These are phyloP conservation scores for Leucocoprinus birnbaumii DNA, from an alignment of 768 basidiomycete genomes.

Conservation along the genomic window DNA sequence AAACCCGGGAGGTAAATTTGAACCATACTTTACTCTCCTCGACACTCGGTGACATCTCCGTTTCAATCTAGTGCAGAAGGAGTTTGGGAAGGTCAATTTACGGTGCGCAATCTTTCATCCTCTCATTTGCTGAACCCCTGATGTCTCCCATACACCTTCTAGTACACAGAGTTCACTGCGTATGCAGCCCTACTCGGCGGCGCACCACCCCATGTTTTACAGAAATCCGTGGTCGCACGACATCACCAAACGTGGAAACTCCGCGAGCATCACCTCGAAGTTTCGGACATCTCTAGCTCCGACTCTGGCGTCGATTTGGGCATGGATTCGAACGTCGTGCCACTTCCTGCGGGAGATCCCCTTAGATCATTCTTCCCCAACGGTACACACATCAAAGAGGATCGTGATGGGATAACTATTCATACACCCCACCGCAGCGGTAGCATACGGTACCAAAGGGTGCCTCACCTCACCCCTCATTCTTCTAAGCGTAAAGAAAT, in stretches of 20 bases:
- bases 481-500: conserved; percentile 13
- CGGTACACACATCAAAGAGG: conserved; percentile 48
- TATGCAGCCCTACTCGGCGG: conserved; percentile 79
- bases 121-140: neutral
- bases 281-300: conserved; percentile 23
- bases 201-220: conserved; percentile 59
- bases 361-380: conserved; percentile 58
- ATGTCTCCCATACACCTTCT: conserved; percentile 10
- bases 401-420: conserved; percentile 43
- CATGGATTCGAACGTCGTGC: conserved; percentile 21
- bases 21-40: neutral
- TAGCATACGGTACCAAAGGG: conserved; percentile 28
- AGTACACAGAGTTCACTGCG: conserved; percentile 85
- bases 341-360: conserved; percentile 58
- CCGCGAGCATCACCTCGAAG: conserved; percentile 64
- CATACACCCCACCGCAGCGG: conserved; percentile 36
- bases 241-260: conserved; percentile 92
- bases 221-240: conserved; percentile 71
- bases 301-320: conserved; percentile 32
- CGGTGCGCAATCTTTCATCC: conserved; percentile 38
- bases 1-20: conserved; percentile 50
- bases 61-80: conserved; percentile 55
- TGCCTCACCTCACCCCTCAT: conserved; percentile 9
- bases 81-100: conserved; percentile 79
- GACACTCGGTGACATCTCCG: conserved; percentile 4